Percentiles rank a stretch among this genome's conserved stretches.
These are phyloP conservation scores for Prunus fruticosa DNA, from an alignment of 306 rosid species.

Conservation along the genomic window DNA sequence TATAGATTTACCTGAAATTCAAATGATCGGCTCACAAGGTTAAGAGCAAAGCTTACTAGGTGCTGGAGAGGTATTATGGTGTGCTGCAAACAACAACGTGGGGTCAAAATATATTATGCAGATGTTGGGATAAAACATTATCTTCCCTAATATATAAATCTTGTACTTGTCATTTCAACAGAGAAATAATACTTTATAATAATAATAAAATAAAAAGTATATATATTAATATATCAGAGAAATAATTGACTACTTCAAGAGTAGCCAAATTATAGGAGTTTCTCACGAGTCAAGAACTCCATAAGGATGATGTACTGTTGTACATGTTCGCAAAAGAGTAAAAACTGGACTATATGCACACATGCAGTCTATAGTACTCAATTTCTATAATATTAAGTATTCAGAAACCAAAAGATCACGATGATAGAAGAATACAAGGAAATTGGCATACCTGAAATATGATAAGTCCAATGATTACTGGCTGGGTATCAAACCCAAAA, in stretches of 20 bases:
- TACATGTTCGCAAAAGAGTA: neutral
- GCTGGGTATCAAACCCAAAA: constrained; percentile 94
- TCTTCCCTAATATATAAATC: neutral
- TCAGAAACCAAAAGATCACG: neutral
- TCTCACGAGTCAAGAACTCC: neutral
- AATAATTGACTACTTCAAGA: neutral
- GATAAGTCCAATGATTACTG: constrained; percentile 90
- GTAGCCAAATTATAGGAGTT: neutral
- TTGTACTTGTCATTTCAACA: neutral
- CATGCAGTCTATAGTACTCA: neutral
- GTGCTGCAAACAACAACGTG: constrained; percentile 57
- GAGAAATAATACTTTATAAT: neutral
- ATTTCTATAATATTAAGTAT: neutral
- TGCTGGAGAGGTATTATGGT: constrained; percentile 90
- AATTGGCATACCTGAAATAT: constrained; percentile 78
- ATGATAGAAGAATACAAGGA: neutral
- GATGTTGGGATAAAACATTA: neutral
- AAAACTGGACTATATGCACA: neutral
- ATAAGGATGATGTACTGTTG: neutral
- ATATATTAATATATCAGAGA: neutral
- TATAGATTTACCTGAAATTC: constrained; percentile 72
- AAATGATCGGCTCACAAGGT: constrained; percentile 88
- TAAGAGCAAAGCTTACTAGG: constrained; percentile 83
- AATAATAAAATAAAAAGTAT: neutral
- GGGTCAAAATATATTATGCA: constrained; percentile 7